Percentiles rank a stretch among this genome's conserved stretches.
Evolutionary conservation across 495 filamentous ascomycete species (phyloP).

Genomic region (Penicillium coffeae): DNA sequence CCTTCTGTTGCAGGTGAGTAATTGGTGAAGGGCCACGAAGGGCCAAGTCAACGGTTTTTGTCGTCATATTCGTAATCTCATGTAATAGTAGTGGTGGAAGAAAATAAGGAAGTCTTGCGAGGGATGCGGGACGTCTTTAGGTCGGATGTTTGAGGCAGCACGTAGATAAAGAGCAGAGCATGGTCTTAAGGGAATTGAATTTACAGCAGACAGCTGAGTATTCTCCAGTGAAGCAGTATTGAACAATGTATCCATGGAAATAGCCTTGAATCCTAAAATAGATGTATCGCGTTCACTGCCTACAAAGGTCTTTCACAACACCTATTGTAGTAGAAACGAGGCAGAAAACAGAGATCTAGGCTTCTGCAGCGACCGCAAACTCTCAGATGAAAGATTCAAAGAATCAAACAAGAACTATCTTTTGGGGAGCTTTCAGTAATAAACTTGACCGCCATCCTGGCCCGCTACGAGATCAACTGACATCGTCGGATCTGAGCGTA

Average conservation of each 20-base stretch:
- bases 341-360: neutral
- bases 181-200: neutral
- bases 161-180: neutral
- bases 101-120: neutral
- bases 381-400: no score
- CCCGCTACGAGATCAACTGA: conserved; percentile 14
- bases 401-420: neutral
- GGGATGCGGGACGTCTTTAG: neutral
- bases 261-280: neutral
- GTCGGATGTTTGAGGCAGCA: neutral
- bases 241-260: neutral
- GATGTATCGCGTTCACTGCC: neutral
- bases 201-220: neutral
- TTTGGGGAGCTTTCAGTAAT: neutral
- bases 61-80: neutral
- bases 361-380: neutral
- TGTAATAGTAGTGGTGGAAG: neutral
- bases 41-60: neutral
- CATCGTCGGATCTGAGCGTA: conserved; percentile 10
- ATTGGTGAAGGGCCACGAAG: neutral
- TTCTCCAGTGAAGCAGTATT: neutral
- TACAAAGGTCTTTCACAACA: neutral
- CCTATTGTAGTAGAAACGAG: neutral
- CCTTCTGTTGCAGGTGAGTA: neutral
- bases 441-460: neutral